These are phyloP conservation scores for Hypoxylon lienhwacheense DNA, from an alignment of 495 filamentous ascomycete species.

Conservation along the genomic window DNA sequence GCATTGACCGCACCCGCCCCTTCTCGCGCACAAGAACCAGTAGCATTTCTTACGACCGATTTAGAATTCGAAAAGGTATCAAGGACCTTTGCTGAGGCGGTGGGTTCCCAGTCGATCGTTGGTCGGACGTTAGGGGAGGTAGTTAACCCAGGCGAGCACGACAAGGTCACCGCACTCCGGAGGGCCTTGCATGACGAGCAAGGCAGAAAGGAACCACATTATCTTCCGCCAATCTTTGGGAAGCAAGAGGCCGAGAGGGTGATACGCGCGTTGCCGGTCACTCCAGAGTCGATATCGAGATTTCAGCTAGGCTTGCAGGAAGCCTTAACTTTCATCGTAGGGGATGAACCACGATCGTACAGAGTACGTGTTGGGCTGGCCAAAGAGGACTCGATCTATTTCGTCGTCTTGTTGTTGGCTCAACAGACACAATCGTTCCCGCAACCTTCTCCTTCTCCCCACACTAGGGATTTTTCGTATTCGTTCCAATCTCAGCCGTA, in stretches of 20 bases:
- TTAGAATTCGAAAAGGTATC: slow-evolving; percentile 59
- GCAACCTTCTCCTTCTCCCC: slow-evolving; percentile 52
- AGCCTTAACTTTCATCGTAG: slow-evolving; percentile 51
- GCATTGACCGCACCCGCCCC: slow-evolving; percentile 46
- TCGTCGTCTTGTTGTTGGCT: slow-evolving; percentile 51
- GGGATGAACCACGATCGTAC: slow-evolving; percentile 48
- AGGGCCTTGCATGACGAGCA: slow-evolving; percentile 53
- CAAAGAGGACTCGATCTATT: slow-evolving; percentile 57
- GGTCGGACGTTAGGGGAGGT: slow-evolving; percentile 54
- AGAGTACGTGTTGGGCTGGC: slow-evolving; percentile 52
- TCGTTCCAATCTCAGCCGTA: slow-evolving; percentile 49
- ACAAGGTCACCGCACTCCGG: slow-evolving; percentile 52
- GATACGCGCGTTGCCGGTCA: slow-evolving; percentile 53
- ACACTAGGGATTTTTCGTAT: slow-evolving; percentile 48
- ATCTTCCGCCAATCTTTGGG: slow-evolving; percentile 57
- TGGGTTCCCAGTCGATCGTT: slow-evolving; percentile 47
- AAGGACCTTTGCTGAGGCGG: slow-evolving; percentile 52
- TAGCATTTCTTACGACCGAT: slow-evolving; percentile 59
- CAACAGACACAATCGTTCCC: slow-evolving; percentile 40
- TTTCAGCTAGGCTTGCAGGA: slow-evolving; percentile 52
- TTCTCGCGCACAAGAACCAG: slow-evolving; percentile 45
- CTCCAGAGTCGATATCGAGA: slow-evolving; percentile 48
- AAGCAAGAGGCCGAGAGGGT: slow-evolving; percentile 51
- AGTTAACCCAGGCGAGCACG: slow-evolving; percentile 51
- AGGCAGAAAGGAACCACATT: slow-evolving; percentile 53